Conservation (phyloP, 257 asterid species). For the Perilla frutescens region DNA sequence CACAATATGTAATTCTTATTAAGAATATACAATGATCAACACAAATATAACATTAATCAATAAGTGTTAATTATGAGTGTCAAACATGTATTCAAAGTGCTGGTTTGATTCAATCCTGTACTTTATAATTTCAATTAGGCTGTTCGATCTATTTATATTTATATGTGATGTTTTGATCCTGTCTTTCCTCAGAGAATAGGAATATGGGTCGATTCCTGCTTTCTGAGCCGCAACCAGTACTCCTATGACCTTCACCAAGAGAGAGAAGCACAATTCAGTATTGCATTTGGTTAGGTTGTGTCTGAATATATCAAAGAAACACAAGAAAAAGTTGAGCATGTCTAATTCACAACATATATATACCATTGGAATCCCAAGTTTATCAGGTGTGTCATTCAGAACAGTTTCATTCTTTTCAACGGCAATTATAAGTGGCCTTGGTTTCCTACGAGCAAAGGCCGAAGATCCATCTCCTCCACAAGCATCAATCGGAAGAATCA, state of each 20-base stretch:
- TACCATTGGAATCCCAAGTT: conserved; percentile 77
- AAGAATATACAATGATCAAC: no score
- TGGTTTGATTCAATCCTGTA: no score
- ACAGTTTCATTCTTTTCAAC: conserved; percentile 93
- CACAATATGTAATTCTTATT: no score
- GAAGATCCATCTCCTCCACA: conserved; percentile 90
- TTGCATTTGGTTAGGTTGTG: no score
- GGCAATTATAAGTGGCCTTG: conserved; percentile 75
- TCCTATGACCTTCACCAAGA: conserved; percentile 79
- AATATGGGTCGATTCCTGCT: conserved; percentile 78
- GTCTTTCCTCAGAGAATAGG: conserved; percentile 62
- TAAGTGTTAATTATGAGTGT: no score
- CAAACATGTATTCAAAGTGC: no score
- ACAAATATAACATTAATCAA: no score
- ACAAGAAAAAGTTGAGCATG: no score
- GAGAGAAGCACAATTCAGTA: no score
- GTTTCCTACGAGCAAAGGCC: conserved; percentile 61
- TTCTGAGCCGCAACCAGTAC: conserved; percentile 88
- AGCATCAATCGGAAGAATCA: conserved; percentile 82
- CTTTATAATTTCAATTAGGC: no score
- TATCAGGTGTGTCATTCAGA: conserved; percentile 74
- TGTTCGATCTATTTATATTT: no score
- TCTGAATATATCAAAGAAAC: not conserved
- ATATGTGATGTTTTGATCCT: conserved; percentile 54
- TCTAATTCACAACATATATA: no score